phyloP scores from a whole-genome alignment of 139 green algal genomes.

The Auxenochlorella pyrenoidosa region DNA sequence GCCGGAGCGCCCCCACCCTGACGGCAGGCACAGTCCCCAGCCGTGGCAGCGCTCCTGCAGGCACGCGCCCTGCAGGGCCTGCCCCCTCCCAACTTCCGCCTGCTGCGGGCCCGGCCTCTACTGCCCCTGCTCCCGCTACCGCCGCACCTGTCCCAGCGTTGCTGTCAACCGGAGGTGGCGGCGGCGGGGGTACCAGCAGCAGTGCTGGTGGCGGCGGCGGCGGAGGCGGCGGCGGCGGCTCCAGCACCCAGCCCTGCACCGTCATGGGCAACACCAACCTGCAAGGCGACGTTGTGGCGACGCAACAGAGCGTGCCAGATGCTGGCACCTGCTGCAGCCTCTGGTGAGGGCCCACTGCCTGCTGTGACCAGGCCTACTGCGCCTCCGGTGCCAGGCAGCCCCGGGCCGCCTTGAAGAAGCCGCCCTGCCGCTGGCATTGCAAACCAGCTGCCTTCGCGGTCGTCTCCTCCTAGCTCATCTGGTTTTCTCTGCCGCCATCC shows the following conservation, averaged over 20 bases:
- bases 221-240: neutral
- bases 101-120: neutral
- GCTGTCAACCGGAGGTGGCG: neutral
- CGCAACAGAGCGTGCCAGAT: neutral
- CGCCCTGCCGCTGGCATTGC: too few species aligned
- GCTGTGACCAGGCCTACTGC: too few species aligned
- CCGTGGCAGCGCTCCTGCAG: neutral
- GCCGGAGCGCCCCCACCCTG: neutral
- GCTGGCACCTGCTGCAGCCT: neutral
- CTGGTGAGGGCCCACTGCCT: neutral
- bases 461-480: too few species aligned
- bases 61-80: neutral
- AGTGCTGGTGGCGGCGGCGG: neutral
- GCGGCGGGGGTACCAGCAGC: neutral
- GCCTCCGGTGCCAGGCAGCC: too few species aligned
- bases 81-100: neutral
- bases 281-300: neutral
- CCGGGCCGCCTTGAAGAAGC: too few species aligned
- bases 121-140: neutral
- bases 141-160: neutral
- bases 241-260: neutral
- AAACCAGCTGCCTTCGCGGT: too few species aligned
- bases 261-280: conserved; percentile 4
- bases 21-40: conserved; percentile 4
- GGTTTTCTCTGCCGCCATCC: too few species aligned